These are phyloP conservation scores for Zygosaccharomyces bisporus DNA, from an alignment of 805 yeast genomes.

Conservation along the genomic window DNA sequence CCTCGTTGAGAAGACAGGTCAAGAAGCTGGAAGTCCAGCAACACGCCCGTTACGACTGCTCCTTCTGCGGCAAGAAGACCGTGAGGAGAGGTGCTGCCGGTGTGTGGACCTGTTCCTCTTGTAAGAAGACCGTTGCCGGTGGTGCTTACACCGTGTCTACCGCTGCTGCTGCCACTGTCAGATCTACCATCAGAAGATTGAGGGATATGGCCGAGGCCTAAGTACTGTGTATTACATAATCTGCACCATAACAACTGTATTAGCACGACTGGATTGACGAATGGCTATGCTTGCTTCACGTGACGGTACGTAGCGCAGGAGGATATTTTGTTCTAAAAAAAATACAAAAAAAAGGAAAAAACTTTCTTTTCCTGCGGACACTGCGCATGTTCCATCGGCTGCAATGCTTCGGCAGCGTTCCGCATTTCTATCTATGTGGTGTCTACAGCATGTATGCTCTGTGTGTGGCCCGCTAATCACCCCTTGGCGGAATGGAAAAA, in stretches of 20 bases:
- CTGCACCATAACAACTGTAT: slow-evolving; percentile 6
- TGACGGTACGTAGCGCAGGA: not conserved
- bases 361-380: no score
- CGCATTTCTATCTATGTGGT: not conserved
- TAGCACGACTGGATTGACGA: slow-evolving; percentile 1
- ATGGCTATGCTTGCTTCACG: not conserved
- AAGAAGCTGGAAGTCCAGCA: slow-evolving; percentile 98
- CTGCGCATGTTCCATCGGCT: no score
- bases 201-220: slow-evolving; percentile 99
- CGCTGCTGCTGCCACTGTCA: slow-evolving; percentile 99
- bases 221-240: slow-evolving; percentile 26
- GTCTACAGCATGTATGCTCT: not conserved
- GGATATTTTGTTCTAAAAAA: not conserved
- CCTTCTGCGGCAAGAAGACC: slow-evolving; percentile 99
- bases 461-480: not conserved
- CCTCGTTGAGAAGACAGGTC: slow-evolving; percentile 99
- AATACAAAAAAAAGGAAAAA: not conserved
- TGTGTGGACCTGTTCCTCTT: slow-evolving; percentile 96
- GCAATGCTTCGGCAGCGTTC: not conserved
- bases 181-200: slow-evolving; percentile 99
- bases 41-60: slow-evolving; percentile 97
- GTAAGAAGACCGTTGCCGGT: slow-evolving; percentile 97
- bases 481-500: not conserved
- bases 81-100: slow-evolving; percentile 98
- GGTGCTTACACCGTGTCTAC: slow-evolving; percentile 99